Percentiles rank a stretch among this genome's conserved stretches.
phyloP scores from a whole-genome alignment of 2,329 filamentous ascomycete genomes.

The Bimuria novae-zelandiae region DNA sequence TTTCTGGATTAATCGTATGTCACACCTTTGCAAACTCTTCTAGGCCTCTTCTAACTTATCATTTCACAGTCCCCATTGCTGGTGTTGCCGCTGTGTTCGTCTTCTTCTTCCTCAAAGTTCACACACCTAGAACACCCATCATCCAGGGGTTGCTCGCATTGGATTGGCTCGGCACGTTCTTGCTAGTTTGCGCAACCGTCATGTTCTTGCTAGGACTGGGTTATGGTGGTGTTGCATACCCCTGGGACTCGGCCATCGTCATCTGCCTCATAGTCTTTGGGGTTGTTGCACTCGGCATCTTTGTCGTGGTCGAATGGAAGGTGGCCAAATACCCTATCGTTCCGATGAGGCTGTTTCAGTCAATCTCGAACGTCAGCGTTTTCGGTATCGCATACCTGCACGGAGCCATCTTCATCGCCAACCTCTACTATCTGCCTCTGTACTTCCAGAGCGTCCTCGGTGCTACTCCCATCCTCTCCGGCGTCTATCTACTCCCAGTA shows the following conservation, averaged over 20 bases:
- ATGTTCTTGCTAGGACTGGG: conserved; percentile 59
- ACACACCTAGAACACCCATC: conserved; percentile 60
- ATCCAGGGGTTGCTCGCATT: conserved; percentile 56
- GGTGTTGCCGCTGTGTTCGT: conserved; percentile 56
- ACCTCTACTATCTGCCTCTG: conserved; percentile 68
- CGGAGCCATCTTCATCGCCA: conserved; percentile 56
- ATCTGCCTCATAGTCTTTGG: conserved; percentile 61
- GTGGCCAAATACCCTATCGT: conserved; percentile 70
- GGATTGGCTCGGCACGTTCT: conserved; percentile 59
- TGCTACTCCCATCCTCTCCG: conserved; percentile 60
- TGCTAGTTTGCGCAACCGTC: conserved; percentile 55
- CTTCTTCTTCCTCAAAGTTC: conserved; percentile 55
- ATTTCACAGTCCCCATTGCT: conserved; percentile 59
- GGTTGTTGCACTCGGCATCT: conserved; percentile 52
- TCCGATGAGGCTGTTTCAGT: conserved; percentile 64
- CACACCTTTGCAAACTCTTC: conserved; percentile 56
- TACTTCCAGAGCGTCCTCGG: conserved; percentile 70
- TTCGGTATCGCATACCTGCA: conserved; percentile 57
- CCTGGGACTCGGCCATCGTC: conserved; percentile 60
- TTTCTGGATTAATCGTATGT: background rate
- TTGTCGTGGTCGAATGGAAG: conserved; percentile 66
- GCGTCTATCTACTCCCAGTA: conserved; percentile 63
- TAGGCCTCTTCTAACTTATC: too few species aligned
- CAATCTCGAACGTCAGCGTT: conserved; percentile 60
- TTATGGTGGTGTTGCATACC: conserved; percentile 58